Base-by-base conservation (phyloP, 768 basidiomycete species). In the Phylloporus arenicola region DNA sequence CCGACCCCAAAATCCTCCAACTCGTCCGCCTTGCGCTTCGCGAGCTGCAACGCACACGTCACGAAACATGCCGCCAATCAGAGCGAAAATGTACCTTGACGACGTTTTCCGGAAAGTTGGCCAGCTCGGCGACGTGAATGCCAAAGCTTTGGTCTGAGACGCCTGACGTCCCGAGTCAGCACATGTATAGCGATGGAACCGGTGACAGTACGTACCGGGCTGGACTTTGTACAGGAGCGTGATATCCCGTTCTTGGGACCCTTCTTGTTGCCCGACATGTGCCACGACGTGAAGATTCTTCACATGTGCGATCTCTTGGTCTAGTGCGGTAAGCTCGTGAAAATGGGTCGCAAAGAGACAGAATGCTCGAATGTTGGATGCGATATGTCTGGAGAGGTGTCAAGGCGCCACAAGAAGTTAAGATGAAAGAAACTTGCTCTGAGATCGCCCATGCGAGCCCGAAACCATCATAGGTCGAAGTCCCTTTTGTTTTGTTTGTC, bases 361-460 rank as follows among this genome's bases (percentile, higher is more conserved):
- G 69, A 38, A 38, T 20, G 91, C 89, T 56, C 87, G 85, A 31
- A 97, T 94, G 54, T 89, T 75, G 4, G 88, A 89, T 1, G 93
- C 94, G 52, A 99, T 95, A 60, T 96, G 85, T 65, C 94, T 97
- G 49, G 30, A 16, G 11, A 48, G 0, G 4, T 20, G 46, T 51
- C 10, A 44, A 35, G 4, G 13, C 7, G 1, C 24, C 6, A 8
- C 1, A 16, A 27, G 12, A 10, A 8, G 13, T 10, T 14, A 7
- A 27, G 14, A 22, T 12, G 33, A 13, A 17, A 17, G 35, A 24
- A 22, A 67, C 80, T 52, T 66, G 94, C 94, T 99, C 96, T 45
- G 92, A 95, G 59, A 98, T 98, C 1, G 95, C 92, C 95, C 95
- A 99, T 0, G 96, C 96, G 6, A 99, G 77, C 6, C 94, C 95